Percentiles rank a stretch among this genome's conserved stretches.
Conservation (phyloP, 1,284 basidiomycete genomes). For the Cryptococcus sp. region DNA sequence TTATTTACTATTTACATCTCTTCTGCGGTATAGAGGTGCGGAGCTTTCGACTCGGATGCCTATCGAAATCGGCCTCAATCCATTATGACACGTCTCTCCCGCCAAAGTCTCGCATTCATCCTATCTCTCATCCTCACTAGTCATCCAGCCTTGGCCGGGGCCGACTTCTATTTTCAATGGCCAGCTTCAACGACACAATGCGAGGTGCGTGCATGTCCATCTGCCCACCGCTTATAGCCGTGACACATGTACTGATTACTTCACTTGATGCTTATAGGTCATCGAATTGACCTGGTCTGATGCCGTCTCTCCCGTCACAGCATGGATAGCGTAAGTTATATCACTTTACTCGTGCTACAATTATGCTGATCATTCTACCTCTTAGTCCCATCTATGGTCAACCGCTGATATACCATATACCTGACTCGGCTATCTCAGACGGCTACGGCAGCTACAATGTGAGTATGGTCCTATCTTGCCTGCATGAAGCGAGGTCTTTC, state of each 20-base stretch:
- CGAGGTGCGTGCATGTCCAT: constrained; percentile 21
- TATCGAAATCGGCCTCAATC: background rate
- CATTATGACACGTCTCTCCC: background rate
- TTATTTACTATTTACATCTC: too few species aligned
- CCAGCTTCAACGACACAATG: constrained; percentile 25
- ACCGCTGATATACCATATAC: constrained; percentile 38
- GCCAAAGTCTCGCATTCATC: background rate
- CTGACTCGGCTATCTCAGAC: constrained; percentile 21
- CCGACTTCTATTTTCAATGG: constrained; percentile 35
- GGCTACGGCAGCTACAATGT: constrained; percentile 14
- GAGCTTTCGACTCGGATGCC: background rate
- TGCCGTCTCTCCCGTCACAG: constrained; percentile 29
- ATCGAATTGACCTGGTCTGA: constrained; percentile 29
- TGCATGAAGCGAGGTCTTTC: background rate
- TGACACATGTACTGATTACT: too few species aligned
- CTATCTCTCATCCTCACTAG: background rate
- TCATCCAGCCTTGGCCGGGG: background rate
- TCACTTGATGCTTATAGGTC: constrained; percentile 9
- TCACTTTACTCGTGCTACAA: background rate
- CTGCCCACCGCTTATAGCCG: background rate
- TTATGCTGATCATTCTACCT: background rate
- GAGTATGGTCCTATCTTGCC: background rate
- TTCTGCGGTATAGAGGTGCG: background rate
- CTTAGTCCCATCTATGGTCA: constrained; percentile 29
- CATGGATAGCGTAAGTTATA: constrained; percentile 31